Base-by-base conservation (phyloP, 371 early-diverging fungal genomes). In the Coemansia sp. region DNA sequence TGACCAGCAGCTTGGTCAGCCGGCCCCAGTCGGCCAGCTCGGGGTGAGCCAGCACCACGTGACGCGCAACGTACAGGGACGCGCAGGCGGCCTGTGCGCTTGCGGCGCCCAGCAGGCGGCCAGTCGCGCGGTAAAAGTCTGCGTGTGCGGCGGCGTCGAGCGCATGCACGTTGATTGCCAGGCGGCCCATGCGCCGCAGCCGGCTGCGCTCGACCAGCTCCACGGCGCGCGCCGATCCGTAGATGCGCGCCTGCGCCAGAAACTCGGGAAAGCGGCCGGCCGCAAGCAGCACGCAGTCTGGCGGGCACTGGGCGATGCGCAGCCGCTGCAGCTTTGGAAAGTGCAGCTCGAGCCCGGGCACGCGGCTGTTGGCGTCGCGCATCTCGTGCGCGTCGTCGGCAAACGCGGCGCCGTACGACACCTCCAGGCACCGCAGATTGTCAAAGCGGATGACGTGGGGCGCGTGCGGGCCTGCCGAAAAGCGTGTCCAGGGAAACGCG, bases 181-280 rank as follows among this genome's bases (percentile, higher is more conserved):
- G 29, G 11, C 31, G 33, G 6, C 55, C 42, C 24, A 55, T 40
- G 12, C 42, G 38, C 14, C n/a, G 5, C 18, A 55, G 29, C 32
- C 31, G 18, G 24, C 39, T 29, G 24, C 32, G 18, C 11, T 29
- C 29, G 24, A 55, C 2, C 8, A 55, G 42, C 24, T 16, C 31
- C 24, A 55, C 4, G 1, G 42, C 32, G 4, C 24, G 29, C 8
- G 40, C 18, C 2, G 55, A 40, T 9, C 55, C 55, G 14, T 55
- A 40, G 18, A 55, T 40, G 11, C 40, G 18, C 11, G 42, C 55
- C 12, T 54, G 54, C 31, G 39, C 16, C 18, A 54, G 38, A 16
- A 16, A 54, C 38, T 54, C 11, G n/a, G 54, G 54, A 36, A 38
- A 37, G 4, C 24, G 11, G 12, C 55, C 55, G 12, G 55, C 55